phyloP scores from a whole-genome alignment of 2,329 filamentous ascomycete species.

The Ambrosiella xylebori region DNA sequence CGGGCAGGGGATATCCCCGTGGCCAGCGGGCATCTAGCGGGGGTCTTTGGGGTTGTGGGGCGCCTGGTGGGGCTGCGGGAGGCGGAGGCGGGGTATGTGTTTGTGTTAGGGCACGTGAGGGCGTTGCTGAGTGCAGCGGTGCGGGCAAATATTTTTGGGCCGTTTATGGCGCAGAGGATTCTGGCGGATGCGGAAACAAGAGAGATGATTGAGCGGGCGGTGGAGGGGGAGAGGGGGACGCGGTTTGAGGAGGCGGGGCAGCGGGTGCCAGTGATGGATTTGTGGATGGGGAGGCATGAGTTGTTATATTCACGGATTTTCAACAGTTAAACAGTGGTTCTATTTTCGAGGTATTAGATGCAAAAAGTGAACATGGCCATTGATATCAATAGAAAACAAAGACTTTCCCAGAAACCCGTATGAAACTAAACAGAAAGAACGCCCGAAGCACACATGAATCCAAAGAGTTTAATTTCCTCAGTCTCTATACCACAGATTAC shows the following conservation, averaged over 20 bases:
- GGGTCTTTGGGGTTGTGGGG: conserved; percentile 52
- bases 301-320: conserved; percentile 73
- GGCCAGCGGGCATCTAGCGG: conserved; percentile 45
- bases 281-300: conserved; percentile 74
- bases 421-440: background rate
- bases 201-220: conserved; percentile 35
- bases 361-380: background rate
- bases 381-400: background rate
- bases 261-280: conserved; percentile 58
- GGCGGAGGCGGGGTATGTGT: conserved; percentile 54
- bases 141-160: conserved; percentile 59
- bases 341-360: conserved; percentile 18
- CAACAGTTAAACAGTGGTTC: conserved; percentile 42
- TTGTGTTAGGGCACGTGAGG: conserved; percentile 60
- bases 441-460: background rate
- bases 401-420: background rate
- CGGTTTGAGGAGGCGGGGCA: conserved; percentile 52
- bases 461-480: background rate
- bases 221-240: conserved; percentile 43
- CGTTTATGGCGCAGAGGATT: conserved; percentile 61
- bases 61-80: conserved; percentile 41
- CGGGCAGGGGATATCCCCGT: conserved; percentile 44
- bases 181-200: conserved; percentile 45
- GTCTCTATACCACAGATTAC: background rate
- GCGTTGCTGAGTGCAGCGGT: conserved; percentile 62